phyloP scores from a whole-genome alignment of 257 asterid genomes.

The Solanum bukasovii region DNA sequence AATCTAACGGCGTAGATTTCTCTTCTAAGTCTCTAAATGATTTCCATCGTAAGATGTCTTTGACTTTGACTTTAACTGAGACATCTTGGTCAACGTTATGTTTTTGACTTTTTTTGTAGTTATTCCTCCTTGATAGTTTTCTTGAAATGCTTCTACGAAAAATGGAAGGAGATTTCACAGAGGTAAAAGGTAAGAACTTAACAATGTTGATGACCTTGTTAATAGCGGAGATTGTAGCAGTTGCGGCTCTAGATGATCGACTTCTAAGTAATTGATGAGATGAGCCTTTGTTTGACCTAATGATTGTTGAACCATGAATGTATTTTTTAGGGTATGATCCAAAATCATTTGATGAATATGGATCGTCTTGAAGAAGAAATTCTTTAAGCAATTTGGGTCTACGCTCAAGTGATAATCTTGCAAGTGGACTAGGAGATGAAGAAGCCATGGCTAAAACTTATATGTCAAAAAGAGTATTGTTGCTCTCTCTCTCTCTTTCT shows the following conservation, averaged over 20 bases:
- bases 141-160: slow-evolving; percentile 30
- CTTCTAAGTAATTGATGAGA: slow-evolving; percentile 26
- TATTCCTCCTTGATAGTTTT: slow-evolving; percentile 11
- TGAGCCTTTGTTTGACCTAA: slow-evolving; percentile 13
- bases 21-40: slow-evolving; percentile 65
- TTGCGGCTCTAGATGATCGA: slow-evolving; percentile 48
- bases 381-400: slow-evolving; percentile 70
- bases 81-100: neutral
- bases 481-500: neutral
- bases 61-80: slow-evolving; percentile 36
- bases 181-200: slow-evolving; percentile 39
- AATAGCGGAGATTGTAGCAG: slow-evolving; percentile 45
- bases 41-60: slow-evolving; percentile 73
- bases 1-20: slow-evolving; percentile 12
- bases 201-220: slow-evolving; percentile 36
- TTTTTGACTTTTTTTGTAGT: neutral
- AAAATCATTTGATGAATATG: slow-evolving; percentile 12
- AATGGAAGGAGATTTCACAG: slow-evolving; percentile 23
- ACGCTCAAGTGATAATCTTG: slow-evolving; percentile 8
- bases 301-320: slow-evolving; percentile 4
- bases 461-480: neutral
- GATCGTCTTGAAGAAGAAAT: slow-evolving; percentile 39
- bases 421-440: neutral
- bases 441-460: slow-evolving; percentile 14
- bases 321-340: neutral